These are phyloP conservation scores for Quercus glauca DNA, from an alignment of 306 rosid genomes.

Conservation along the genomic window DNA sequence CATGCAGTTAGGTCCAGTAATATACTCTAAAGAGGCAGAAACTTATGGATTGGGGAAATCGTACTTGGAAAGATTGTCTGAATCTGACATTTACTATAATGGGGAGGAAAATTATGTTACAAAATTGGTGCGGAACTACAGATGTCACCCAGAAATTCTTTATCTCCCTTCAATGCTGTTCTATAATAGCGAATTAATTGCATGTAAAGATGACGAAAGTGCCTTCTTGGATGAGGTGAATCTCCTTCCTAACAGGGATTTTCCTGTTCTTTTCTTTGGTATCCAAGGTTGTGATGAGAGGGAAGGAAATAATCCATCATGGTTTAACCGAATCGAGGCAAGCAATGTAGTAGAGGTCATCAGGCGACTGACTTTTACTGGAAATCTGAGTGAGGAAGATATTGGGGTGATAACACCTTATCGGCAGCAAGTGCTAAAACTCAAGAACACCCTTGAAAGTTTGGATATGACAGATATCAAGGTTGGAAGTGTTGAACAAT, in stretches of 20 bases:
- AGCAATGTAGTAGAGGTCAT: conserved; percentile 75
- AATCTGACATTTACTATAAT: conserved; percentile 37
- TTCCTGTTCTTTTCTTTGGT: conserved; percentile 83
- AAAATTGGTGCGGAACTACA: conserved; percentile 64
- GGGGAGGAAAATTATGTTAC: conserved; percentile 67
- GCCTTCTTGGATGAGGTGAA: conserved; percentile 36
- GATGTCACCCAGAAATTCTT: conserved; percentile 85
- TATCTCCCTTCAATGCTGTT: conserved; percentile 76
- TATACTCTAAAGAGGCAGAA: conserved; percentile 70
- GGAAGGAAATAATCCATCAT: conserved; percentile 96
- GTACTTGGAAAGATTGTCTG: conserved; percentile 74
- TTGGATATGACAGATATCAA: conserved; percentile 54
- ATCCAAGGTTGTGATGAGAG: conserved; percentile 99
- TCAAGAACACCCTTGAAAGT: conserved; percentile 63
- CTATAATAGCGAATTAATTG: conserved; percentile 65
- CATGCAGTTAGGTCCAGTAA: conserved; percentile 89
- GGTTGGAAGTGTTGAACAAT: conserved; percentile 97
- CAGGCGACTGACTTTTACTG: conserved; percentile 39
- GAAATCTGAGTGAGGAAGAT: conserved; percentile 53
- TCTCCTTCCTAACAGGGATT: conserved; percentile 73
- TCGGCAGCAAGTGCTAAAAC: conserved; percentile 82
- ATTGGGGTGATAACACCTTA: conserved; percentile 94
- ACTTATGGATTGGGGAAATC: conserved; percentile 61
- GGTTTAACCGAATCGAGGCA: conserved; percentile 92
- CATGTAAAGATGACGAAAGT: conserved; percentile 57